These are phyloP conservation scores for Obba rivulosa DNA, from an alignment of 768 basidiomycete species.

Conservation along the genomic window DNA sequence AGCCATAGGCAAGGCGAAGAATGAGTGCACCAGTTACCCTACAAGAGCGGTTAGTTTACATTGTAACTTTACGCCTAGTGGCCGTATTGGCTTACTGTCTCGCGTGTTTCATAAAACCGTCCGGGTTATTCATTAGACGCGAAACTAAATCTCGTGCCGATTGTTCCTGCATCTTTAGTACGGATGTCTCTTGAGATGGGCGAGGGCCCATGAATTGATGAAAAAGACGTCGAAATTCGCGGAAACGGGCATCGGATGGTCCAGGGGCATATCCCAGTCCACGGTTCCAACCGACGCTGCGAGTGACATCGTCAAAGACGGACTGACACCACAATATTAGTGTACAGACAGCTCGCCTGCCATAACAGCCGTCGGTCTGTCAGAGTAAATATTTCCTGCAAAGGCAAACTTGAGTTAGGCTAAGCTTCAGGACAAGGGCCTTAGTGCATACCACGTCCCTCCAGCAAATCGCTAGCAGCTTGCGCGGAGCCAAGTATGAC, in stretches of 20 bases:
- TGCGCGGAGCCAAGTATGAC: slow-evolving; percentile 23
- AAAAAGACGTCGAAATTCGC: slow-evolving; percentile 30
- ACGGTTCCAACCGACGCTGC: slow-evolving; percentile 30
- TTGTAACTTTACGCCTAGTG: no score
- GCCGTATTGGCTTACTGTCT: no score
- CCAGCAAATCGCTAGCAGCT: slow-evolving; percentile 24
- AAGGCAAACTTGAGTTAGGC: neutral
- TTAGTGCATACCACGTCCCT: slow-evolving; percentile 15
- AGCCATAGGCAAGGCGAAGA: slow-evolving; percentile 25
- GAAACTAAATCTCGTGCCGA: no score
- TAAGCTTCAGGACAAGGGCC: no score
- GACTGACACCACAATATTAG: neutral
- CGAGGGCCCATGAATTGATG: slow-evolving; percentile 29
- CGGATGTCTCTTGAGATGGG: slow-evolving; percentile 13
- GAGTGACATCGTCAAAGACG: neutral
- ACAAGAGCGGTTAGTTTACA: neutral
- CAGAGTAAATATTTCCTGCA: slow-evolving; percentile 28
- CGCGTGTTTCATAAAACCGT: no score
- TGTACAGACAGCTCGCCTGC: slow-evolving; percentile 26
- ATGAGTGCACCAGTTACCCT: slow-evolving; percentile 25
- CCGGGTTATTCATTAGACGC: no score
- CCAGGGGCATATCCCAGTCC: slow-evolving; percentile 31
- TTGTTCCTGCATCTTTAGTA: slow-evolving; percentile 16
- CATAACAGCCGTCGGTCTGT: slow-evolving; percentile 26
- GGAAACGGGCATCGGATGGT: slow-evolving; percentile 27